A percentile compares a stretch with the other conserved stretches of the same genome.
Conservation (phyloP, 139 green algal genomes). For the Coelastrella sp. region DNA sequence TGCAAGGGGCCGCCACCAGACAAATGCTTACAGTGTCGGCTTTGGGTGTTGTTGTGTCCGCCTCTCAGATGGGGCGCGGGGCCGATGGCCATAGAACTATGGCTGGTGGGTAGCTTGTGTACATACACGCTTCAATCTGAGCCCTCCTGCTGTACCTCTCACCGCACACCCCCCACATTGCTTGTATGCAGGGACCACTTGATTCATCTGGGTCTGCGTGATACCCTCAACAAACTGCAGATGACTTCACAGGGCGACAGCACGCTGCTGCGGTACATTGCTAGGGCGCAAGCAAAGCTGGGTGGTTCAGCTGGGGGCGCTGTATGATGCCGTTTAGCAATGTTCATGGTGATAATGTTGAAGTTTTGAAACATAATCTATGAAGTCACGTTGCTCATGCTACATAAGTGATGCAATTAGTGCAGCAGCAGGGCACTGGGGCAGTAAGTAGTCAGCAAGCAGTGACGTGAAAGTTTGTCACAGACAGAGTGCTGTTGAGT, state of each 20-base stretch:
- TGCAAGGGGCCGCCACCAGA: background rate
- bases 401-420: too few relatives aligned
- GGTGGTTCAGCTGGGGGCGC: background rate
- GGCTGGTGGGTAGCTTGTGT: too few relatives aligned
- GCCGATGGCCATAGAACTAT: background rate
- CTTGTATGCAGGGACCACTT: conserved; percentile 51
- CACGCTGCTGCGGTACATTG: conserved; percentile 75
- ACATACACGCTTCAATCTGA: background rate
- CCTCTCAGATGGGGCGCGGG: too few relatives aligned
- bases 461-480: too few relatives aligned
- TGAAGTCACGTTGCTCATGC: too few relatives aligned
- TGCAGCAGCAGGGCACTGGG: too few relatives aligned
- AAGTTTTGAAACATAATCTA: too few relatives aligned
- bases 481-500: too few relatives aligned
- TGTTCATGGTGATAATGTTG: too few relatives aligned
- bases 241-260: conserved; percentile 50
- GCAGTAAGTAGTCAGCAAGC: too few relatives aligned
- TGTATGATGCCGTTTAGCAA: background rate
- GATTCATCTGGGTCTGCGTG: conserved; percentile 57
- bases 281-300: conserved; percentile 68
- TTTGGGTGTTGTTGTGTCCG: background rate
- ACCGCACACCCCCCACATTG: background rate
- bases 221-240: conserved; percentile 59
- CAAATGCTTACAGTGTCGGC: background rate
- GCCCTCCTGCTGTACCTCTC: background rate